Evolutionary conservation across 352 stramenopile species (phyloP), one percentile per base, ranked within the genome.

Genomic region (Vaucheria bursata): DNA sequence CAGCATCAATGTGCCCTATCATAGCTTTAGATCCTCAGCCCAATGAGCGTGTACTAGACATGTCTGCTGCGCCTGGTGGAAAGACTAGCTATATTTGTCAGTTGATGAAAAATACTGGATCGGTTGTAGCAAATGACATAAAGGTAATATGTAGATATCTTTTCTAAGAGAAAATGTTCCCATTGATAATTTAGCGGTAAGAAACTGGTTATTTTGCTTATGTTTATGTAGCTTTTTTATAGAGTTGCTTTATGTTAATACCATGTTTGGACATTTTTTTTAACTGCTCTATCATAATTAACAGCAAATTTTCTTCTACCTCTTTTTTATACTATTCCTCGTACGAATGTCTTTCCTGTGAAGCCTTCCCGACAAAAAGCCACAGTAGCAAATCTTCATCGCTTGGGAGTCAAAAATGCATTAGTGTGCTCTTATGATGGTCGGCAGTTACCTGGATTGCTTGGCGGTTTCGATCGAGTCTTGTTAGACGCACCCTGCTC

Each of bases 81-180:
- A 99, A 99, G 87, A 99, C 95, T 29, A 98, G 93, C 29, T 99
- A 99, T 88, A 96, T 99, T 78, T 90, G 94, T 25, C 96, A 99
- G 87, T 87, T 99, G 38, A 99, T 99, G 97, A 94, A 96, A 77
- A 99, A 99, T 88, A 97, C 91, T 67, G 97, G 97, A 35, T 89
- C 95, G 29, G 88, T 99, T 68, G 91, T 99, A 81, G 95, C 95
- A 6, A 99, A 99, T 84, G 97, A 99, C 86, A 85, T 99, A 32
- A 85, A 92, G 91, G 79, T 59, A 45, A 7, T 18, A 50, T n/a
- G 49, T 71, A 32, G 66, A 18, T n/a, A n/a, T n/a, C n/a, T n/a
- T n/a, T n/a, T n/a, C n/a, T n/a, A n/a, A n/a, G n/a, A n/a, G n/a
- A n/a, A n/a, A n/a, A n/a, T n/a, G n/a, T n/a, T n/a, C n/a, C n/a